Conservation (phyloP, 345 rosid genomes). For the Brassica cretica region DNA sequence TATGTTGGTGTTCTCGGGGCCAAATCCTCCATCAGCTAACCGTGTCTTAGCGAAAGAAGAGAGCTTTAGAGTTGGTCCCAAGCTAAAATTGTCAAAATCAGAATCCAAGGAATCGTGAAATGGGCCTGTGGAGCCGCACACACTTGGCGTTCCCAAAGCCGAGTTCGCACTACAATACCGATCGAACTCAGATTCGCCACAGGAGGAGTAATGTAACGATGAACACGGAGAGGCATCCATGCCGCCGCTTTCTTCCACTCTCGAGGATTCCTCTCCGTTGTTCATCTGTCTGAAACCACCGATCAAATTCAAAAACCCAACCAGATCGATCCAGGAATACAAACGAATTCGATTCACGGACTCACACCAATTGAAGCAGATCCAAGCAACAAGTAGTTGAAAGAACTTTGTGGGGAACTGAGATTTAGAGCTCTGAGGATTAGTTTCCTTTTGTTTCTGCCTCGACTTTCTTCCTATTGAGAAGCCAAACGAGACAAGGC, state of each 20-base stretch:
- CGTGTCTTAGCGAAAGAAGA: conserved; percentile 26
- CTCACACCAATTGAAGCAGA: conserved; percentile 12
- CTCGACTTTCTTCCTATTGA: background rate
- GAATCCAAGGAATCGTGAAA: conserved; percentile 62
- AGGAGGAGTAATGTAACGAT: conserved; percentile 73
- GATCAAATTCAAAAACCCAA: background rate
- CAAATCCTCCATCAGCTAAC: conserved; percentile 27
- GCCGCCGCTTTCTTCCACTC: conserved; percentile 40
- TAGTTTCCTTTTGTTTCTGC: background rate
- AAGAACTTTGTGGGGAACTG: background rate
- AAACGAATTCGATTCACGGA: background rate
- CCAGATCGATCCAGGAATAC: background rate
- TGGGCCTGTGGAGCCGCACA: conserved; percentile 56
- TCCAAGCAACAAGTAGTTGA: background rate
- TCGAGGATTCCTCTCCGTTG: conserved; percentile 48
- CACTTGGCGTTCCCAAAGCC: conserved; percentile 71
- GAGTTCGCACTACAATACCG: conserved; percentile 86
- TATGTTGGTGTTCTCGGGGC: background rate
- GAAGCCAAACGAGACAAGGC: background rate
- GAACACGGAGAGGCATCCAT: conserved; percentile 48
- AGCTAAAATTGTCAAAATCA: conserved; percentile 68
- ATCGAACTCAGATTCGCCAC: conserved; percentile 83
- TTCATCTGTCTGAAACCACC: conserved; percentile 50
- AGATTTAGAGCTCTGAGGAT: background rate
- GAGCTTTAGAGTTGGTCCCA: conserved; percentile 49